Percentiles rank a stretch among this genome's conserved stretches.
Conservation (phyloP, 169 alveolate genomes). For the Theileria orientalis region DNA sequence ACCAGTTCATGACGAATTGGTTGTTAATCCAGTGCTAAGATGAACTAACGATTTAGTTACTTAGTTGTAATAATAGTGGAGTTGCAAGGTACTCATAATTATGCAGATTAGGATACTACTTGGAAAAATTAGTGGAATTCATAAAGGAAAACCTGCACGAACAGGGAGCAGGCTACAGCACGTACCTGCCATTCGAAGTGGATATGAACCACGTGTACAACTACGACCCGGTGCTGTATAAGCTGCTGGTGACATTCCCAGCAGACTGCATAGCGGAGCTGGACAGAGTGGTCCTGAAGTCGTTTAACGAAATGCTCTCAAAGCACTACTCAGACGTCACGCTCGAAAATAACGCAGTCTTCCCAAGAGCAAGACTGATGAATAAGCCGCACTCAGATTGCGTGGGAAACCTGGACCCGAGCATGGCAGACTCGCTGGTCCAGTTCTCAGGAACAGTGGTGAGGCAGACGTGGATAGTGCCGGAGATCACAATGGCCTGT, state of each 20-base stretch:
- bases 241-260: slow-evolving; percentile 88
- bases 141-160: slow-evolving; percentile 1
- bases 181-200: slow-evolving; percentile 60
- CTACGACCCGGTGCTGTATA: slow-evolving; percentile 82
- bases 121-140: slow-evolving; percentile 1
- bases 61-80: too few species aligned
- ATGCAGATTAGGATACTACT: not conserved
- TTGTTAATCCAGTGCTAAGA: too few species aligned
- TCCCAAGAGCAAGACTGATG: slow-evolving; percentile 74
- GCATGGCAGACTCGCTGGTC: slow-evolving; percentile 82
- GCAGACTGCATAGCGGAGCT: slow-evolving; percentile 92
- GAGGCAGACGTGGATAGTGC: slow-evolving; percentile 93
- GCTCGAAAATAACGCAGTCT: slow-evolving; percentile 34
- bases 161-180: slow-evolving; percentile 9
- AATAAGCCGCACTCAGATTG: slow-evolving; percentile 69
- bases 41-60: too few species aligned
- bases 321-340: slow-evolving; percentile 8
- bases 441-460: slow-evolving; percentile 95
- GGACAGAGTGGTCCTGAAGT: slow-evolving; percentile 84
- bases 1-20: too few species aligned
- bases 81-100: not conserved
- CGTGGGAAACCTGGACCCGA: slow-evolving; percentile 77
- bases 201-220: slow-evolving; percentile 85
- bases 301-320: slow-evolving; percentile 75
- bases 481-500: slow-evolving; percentile 97